phyloP scores from a whole-genome alignment of 306 rosid species.

The Clitoria ternatea region DNA sequence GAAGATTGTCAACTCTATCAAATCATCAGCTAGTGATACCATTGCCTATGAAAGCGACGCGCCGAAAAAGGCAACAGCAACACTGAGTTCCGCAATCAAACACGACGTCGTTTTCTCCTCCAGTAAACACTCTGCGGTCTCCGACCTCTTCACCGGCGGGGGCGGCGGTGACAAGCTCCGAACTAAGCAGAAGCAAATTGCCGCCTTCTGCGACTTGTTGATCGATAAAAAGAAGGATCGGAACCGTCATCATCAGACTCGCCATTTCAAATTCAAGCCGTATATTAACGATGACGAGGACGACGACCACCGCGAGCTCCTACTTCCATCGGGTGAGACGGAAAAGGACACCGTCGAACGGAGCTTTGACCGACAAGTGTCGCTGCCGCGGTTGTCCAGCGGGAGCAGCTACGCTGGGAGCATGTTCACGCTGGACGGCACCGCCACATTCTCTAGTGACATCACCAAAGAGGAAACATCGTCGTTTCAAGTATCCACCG shows the following conservation, averaged over 20 bases:
- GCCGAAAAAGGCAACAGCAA: constrained; percentile 16
- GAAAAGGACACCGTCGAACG: constrained; percentile 47
- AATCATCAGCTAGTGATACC: constrained; percentile 11
- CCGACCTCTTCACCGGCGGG: constrained; percentile 48
- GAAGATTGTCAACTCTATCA: constrained; percentile 33
- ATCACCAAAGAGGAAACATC: constrained; percentile 45
- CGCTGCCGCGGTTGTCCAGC: constrained; percentile 71
- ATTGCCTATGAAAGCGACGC: constrained; percentile 44
- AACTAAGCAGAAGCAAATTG: constrained; percentile 39
- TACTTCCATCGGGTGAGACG: background rate
- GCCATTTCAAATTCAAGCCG: constrained; percentile 38
- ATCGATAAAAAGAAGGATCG: constrained; percentile 45
- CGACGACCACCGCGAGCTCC: constrained; percentile 38
- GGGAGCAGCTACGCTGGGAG: constrained; percentile 84
- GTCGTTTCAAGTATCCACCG: constrained; percentile 29
- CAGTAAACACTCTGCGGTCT: constrained; percentile 39
- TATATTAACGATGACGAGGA: background rate
- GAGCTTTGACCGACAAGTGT: constrained; percentile 67
- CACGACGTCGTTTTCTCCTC: constrained; percentile 34
- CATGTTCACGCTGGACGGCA: constrained; percentile 76
- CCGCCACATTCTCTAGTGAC: constrained; percentile 52
- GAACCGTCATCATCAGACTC: constrained; percentile 11
- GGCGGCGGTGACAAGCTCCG: constrained; percentile 28
- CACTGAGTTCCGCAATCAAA: background rate
- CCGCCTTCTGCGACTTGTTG: constrained; percentile 62